Evolutionary conservation across 768 basidiomycete genomes (phyloP).

Genomic region (Russula brevipes): DNA sequence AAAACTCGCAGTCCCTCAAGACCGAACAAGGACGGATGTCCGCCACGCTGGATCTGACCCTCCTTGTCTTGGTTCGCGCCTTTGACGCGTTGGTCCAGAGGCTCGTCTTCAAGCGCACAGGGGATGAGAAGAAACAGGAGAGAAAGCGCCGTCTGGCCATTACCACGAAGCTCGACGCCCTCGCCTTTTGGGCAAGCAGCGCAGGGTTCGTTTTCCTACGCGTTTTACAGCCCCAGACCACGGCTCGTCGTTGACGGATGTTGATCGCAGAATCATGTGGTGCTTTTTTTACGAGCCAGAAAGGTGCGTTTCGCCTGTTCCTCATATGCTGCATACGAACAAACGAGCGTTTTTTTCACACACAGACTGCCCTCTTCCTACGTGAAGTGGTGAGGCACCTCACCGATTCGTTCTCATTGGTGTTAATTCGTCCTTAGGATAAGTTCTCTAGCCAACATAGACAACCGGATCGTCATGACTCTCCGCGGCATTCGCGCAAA

Average conservation of each 20-base stretch:
- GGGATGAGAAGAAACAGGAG: slow-evolving; percentile 30
- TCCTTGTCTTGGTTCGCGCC: slow-evolving; percentile 65
- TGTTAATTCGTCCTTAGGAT: slow-evolving; percentile 43
- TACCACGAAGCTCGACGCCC: slow-evolving; percentile 53
- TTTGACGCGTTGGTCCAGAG: slow-evolving; percentile 56
- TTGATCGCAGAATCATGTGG: slow-evolving; percentile 72
- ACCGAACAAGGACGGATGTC: slow-evolving; percentile 32
- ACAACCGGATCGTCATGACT: slow-evolving; percentile 49
- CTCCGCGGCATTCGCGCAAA: slow-evolving; percentile 51
- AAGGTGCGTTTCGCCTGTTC: slow-evolving; percentile 39
- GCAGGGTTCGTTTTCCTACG: slow-evolving; percentile 50
- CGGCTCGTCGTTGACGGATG: background rate
- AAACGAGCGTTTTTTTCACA: slow-evolving; percentile 1
- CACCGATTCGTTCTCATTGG: background rate
- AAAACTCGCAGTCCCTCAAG: slow-evolving; percentile 6
- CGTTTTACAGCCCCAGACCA: no score
- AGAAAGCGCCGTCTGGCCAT: slow-evolving; percentile 33
- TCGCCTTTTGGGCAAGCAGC: slow-evolving; percentile 74
- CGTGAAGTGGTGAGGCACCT: slow-evolving; percentile 50
- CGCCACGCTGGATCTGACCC: slow-evolving; percentile 61
- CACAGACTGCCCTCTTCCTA: slow-evolving; percentile 57
- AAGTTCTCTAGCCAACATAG: slow-evolving; percentile 59
- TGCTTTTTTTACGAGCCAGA: slow-evolving; percentile 77
- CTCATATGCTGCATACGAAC: background rate
- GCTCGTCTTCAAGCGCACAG: slow-evolving; percentile 36